Base-by-base conservation (phyloP, 2,329 filamentous ascomycete species). In the Alternaria sp. region DNA sequence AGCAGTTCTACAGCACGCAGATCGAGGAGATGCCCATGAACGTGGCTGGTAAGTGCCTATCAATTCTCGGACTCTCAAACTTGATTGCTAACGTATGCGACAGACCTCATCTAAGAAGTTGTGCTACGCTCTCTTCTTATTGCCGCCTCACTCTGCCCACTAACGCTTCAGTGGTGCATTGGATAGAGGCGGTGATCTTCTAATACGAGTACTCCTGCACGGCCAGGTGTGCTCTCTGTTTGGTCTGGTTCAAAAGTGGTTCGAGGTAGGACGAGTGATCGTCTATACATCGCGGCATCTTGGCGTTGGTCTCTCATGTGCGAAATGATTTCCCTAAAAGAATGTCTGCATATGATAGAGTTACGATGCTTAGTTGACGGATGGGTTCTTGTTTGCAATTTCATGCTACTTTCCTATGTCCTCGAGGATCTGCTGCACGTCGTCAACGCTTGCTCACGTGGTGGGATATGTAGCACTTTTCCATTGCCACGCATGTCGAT, bases 11-110 rank as follows among this genome's bases (percentile, higher is more conserved):
- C 90, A 97, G 92, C 88, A 99, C 95, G 81, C 95, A 99, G 86
- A 98, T 99, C 72, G 95, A 99, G 85, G 95, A 99, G 88, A 99
- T 99, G 95, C 95, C 95, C 78, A 98, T 99, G 95, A 90, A 89
- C 82, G 88, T 89, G 80, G 85, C 86, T 77, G 84, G 83, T 85
- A 82, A 77, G 84, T 80, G 24, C n/a, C 8, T 14, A 17, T 7
- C 11, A 2, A 28, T 17, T 28, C 17, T 2, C 10, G 14, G 10
- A 36, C 13, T 14, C 4, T 34, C 9, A 31, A 8, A 42, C 14
- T 13, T 39, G 26, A 13, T 34, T 36, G 24, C 66, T 72, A 64
- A 73, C 58, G 31, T 11, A 6, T 7, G 24, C 33, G 10, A 21
- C 57, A 76, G 74, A 78, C 62, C 75, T 78, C 69, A 78, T 78